Base-by-base conservation (phyloP, 176 grass and related monocot genomes). In the Oryza officinalis region DNA sequence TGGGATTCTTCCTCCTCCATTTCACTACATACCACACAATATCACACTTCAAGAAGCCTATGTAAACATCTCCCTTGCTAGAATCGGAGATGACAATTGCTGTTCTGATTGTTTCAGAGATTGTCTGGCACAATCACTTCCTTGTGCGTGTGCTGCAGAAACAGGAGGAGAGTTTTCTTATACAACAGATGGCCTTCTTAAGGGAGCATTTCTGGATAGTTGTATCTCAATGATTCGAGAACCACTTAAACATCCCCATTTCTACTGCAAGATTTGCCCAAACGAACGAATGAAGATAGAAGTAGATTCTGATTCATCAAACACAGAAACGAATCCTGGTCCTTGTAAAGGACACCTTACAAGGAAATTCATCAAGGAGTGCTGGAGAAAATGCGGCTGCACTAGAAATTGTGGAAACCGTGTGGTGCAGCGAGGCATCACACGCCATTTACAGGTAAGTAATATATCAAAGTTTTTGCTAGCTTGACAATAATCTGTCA, bases 331-430 rank as follows among this genome's bases (percentile, higher is more conserved):
- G 13, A 78, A 40, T 79, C 86, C 88, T 76, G 92, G 85, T 59
- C 71, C 87, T 82, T 98, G 96, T 67, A 98, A 93, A 84, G 96
- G 96, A 8, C 96, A 98, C 59, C 57, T 37, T 28, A 60, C 93
- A 50, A 83, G 64, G 74, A 98, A 88, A 61, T 98, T 98, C 87
- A 89, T 98, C 37, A 98, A 98, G 74, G 96, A 98, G 85, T 98
- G 96, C 67, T 98, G 96, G 93, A 91, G 70, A 37, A 98, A 98
- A 80, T 98, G 96, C 40, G 87, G 93, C 0, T 98, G 96, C 54
- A 83, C 76, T 5, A 93, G 64, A 84, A 82, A 87, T 35, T 98
- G 96, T 71, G 93, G 89, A 81, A 98, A 98, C 17, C 93, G 96
- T 38, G 80, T 98, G 17, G 96, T 98, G 57, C 96, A 98, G 73